Conservation (phyloP, 2,329 filamentous ascomycete species). For the Curvularia spicifera region DNA sequence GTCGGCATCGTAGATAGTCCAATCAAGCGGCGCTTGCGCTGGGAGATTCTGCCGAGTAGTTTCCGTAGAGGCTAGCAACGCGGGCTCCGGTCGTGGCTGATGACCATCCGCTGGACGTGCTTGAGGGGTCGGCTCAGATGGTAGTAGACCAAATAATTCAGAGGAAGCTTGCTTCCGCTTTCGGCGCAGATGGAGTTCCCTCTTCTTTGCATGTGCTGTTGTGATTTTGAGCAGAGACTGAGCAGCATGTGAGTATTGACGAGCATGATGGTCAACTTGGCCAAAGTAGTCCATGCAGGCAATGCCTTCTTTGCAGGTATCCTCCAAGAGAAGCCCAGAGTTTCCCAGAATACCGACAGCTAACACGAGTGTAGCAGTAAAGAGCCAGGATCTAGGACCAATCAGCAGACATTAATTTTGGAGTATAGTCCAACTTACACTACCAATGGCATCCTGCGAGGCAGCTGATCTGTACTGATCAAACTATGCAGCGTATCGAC, state of each 20-base stretch:
- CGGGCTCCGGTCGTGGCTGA: slow-evolving; percentile 9
- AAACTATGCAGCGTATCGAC: slow-evolving; percentile 36
- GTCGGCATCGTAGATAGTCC: slow-evolving; percentile 43
- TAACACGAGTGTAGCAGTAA: slow-evolving; percentile 39
- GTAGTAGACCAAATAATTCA: slow-evolving; percentile 37
- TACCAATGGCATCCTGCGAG: slow-evolving; percentile 41
- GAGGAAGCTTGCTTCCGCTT: slow-evolving; percentile 40
- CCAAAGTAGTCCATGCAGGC: slow-evolving; percentile 39
- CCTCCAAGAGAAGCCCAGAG: slow-evolving; percentile 29
- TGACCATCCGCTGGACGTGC: neutral
- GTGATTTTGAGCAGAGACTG: slow-evolving; percentile 37
- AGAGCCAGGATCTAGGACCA: slow-evolving; percentile 36
- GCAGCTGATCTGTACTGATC: slow-evolving; percentile 29
- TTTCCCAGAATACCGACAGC: slow-evolving; percentile 37
- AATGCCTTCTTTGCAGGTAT: slow-evolving; percentile 33
- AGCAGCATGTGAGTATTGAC: slow-evolving; percentile 38
- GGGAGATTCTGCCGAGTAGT: slow-evolving; percentile 12
- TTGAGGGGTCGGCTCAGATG: slow-evolving; percentile 14
- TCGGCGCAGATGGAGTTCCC: slow-evolving; percentile 30
- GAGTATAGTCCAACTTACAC: slow-evolving; percentile 25
- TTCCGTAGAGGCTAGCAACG: slow-evolving; percentile 5
- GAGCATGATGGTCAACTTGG: slow-evolving; percentile 37
- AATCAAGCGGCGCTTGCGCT: slow-evolving; percentile 27
- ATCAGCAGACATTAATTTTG: neutral
- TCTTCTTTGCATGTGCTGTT: slow-evolving; percentile 32